Evolutionary conservation across 1,139 yeast genomes (phyloP).

Genomic region (Candida sojae): DNA sequence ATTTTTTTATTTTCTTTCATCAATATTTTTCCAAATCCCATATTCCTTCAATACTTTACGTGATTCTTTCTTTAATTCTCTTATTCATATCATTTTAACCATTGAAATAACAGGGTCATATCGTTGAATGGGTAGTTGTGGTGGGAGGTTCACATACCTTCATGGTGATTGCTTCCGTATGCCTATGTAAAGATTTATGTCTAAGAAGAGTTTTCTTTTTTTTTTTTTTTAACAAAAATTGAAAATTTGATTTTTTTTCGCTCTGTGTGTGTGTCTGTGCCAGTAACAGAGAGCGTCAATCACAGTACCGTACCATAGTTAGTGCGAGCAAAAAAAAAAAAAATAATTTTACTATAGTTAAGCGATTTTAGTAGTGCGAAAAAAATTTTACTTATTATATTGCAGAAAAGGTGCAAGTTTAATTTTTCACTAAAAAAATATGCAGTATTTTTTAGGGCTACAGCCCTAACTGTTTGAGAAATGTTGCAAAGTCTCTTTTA

Average conservation of each 20-base stretch:
- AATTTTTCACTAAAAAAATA: background rate
- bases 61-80: background rate
- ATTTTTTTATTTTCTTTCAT: too few relatives aligned
- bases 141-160: constrained; percentile 11
- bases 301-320: background rate
- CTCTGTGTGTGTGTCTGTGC: constrained; percentile 1
- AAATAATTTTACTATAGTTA: background rate
- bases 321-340: background rate
- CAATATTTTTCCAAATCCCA: background rate
- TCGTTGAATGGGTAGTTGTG: background rate
- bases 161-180: constrained; percentile 12
- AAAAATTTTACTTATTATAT: background rate
- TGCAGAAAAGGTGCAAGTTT: background rate
- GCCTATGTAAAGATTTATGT: constrained; percentile 9
- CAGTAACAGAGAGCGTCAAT: background rate
- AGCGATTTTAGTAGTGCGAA: background rate
- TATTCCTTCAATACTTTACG: background rate
- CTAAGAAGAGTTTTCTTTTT: constrained; percentile 8
- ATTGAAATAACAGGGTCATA: background rate
- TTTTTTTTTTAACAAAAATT: constrained; percentile 3
- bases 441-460: constrained; percentile 3
- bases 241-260: constrained; percentile 7
- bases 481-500: background rate
- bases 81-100: background rate
- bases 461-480: background rate